Evolutionary conservation across 306 rosid species (phyloP).

Genomic region (Vigna mungo): DNA sequence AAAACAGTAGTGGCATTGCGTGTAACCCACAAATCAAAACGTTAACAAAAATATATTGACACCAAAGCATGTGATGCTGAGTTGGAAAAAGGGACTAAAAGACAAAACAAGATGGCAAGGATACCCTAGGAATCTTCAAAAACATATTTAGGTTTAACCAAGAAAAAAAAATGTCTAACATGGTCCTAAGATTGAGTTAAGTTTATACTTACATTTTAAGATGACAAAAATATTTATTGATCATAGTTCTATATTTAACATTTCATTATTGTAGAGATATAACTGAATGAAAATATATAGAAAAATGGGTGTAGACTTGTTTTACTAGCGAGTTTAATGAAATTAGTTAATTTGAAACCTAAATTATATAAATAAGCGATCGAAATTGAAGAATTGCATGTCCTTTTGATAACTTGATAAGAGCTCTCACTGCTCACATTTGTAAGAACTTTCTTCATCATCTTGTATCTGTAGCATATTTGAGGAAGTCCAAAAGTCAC

Average conservation of each 20-base stretch:
- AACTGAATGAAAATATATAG: too few species aligned
- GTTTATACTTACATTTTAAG: too few species aligned
- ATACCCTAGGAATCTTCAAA: constrained; percentile 44
- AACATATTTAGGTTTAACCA: constrained; percentile 22
- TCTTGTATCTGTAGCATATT: constrained; percentile 21
- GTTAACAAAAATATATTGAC: constrained; percentile 41
- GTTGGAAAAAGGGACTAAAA: constrained; percentile 46
- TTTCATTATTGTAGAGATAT: too few species aligned
- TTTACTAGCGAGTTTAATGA: too few species aligned
- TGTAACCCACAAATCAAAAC: constrained; percentile 58
- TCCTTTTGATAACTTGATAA: constrained; percentile 59
- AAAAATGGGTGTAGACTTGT: too few species aligned
- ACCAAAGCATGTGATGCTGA: constrained; percentile 59
- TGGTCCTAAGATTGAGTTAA: too few species aligned
- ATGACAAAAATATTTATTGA: too few species aligned
- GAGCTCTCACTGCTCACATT: constrained; percentile 73
- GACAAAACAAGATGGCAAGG: constrained; percentile 39
- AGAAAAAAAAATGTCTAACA: neutral
- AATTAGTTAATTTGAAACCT: too few species aligned
- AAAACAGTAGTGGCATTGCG: constrained; percentile 51
- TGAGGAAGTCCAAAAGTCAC: constrained; percentile 53
- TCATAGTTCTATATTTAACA: too few species aligned
- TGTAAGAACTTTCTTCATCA: constrained; percentile 44
- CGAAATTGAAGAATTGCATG: constrained; percentile 28
- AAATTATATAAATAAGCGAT: neutral